These are phyloP conservation scores for Rutstroemia sp. DNA, from an alignment of 2,329 filamentous ascomycete species.

Conservation along the genomic window DNA sequence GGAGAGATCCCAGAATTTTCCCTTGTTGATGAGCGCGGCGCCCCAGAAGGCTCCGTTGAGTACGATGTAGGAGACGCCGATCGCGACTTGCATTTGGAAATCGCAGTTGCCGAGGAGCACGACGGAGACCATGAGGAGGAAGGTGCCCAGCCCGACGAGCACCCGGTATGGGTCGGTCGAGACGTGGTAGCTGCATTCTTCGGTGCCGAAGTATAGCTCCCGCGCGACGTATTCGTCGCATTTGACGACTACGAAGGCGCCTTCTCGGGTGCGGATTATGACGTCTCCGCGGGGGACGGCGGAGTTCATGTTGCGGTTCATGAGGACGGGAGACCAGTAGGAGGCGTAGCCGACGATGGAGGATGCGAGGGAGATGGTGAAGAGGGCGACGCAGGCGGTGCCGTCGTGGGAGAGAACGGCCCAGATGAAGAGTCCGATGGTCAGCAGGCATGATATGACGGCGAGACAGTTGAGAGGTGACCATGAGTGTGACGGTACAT, in stretches of 20 bases:
- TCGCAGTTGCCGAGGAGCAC: conserved; percentile 55
- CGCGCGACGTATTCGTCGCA: conserved; percentile 53
- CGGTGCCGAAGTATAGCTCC: conserved; percentile 55
- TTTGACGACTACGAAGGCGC: conserved; percentile 49
- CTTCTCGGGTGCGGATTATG: conserved; percentile 53
- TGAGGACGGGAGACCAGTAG: conserved; percentile 49
- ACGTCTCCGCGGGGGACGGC: conserved; percentile 46
- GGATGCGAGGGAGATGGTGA: conserved; percentile 44
- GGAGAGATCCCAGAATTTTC: conserved; percentile 49
- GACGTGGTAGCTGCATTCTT: conserved; percentile 51
- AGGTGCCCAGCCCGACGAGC: conserved; percentile 50
- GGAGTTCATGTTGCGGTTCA: conserved; percentile 40
- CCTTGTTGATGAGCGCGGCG: conserved; percentile 30
- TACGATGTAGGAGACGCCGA: conserved; percentile 49
- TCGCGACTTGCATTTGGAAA: conserved; percentile 52
- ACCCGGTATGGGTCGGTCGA: conserved; percentile 38
- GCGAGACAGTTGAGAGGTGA: conserved; percentile 49
- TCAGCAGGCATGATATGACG: conserved; percentile 42
- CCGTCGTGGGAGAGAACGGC: conserved; percentile 40
- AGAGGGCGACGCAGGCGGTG: conserved; percentile 44
- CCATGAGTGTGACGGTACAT: conserved; percentile 40
- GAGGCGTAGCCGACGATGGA: conserved; percentile 49
- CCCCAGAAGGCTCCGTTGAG: conserved; percentile 54
- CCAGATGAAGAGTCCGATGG: conserved; percentile 39
- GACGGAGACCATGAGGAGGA: conserved; percentile 53